Conservation (phyloP, 1,139 yeast genomes). For the Scheffersomyces titani region DNA sequence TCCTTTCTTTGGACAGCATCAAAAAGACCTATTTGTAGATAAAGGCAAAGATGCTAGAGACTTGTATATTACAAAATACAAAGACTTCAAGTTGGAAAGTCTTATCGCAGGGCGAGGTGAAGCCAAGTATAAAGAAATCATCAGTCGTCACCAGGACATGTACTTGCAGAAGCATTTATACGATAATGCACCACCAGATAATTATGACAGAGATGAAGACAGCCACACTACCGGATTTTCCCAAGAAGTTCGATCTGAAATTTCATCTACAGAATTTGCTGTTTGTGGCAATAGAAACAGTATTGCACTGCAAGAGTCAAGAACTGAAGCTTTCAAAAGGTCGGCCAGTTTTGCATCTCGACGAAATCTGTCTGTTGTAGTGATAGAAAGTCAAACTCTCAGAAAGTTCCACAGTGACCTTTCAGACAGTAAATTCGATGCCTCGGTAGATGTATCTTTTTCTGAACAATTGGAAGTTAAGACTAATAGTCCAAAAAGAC, state of each 20-base stretch:
- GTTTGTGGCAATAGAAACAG: not conserved
- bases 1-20: not conserved
- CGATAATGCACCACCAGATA: not conserved
- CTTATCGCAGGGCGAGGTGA: constrained; percentile 29
- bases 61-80: constrained; percentile 8
- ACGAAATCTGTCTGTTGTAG: not conserved
- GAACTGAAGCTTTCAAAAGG: not conserved
- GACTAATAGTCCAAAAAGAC: not conserved
- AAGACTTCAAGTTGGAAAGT: constrained; percentile 23
- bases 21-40: not conserved
- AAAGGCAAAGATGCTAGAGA: not conserved
- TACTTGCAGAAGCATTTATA: constrained; percentile 8
- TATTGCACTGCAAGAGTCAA: not conserved
- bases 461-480: not conserved
- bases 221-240: not conserved
- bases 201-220: not conserved
- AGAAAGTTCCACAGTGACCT: not conserved
- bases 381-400: not conserved
- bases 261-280: not conserved
- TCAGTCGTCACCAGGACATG: constrained; percentile 20
- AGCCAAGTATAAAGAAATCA: constrained; percentile 18
- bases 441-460: not conserved
- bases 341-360: not conserved
- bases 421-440: not conserved
- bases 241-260: not conserved